Conservation (phyloP, 1,139 yeast species). For the Geotrichum cucujoidarum region DNA sequence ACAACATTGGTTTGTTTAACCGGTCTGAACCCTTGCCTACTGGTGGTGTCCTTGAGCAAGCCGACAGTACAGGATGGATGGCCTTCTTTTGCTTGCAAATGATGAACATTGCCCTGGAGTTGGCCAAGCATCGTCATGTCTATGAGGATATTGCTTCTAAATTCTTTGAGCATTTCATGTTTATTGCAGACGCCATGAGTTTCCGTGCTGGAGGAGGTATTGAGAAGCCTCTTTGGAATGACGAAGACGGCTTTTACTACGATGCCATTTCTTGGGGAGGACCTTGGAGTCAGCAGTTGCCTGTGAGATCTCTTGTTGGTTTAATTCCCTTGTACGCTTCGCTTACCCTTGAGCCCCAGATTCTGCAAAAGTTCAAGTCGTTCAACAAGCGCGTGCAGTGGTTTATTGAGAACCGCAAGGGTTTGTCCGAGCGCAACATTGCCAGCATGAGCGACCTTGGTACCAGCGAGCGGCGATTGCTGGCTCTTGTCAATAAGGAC, state of each 20-base stretch:
- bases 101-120: conserved; percentile 89
- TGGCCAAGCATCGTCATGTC: conserved; percentile 79
- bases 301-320: conserved; percentile 88
- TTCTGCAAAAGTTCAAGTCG: conserved; percentile 72
- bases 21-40: conserved; percentile 94
- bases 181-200: conserved; percentile 95
- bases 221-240: conserved; percentile 79
- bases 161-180: conserved; percentile 87
- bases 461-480: conserved; percentile 74
- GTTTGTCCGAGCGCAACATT: conserved; percentile 78
- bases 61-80: conserved; percentile 98
- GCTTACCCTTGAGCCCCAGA: conserved; percentile 81
- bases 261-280: conserved; percentile 89
- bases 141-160: conserved; percentile 94
- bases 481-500: conserved; percentile 79
- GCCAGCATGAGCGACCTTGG: conserved; percentile 87
- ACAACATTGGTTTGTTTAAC: conserved; percentile 90
- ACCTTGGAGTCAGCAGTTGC: conserved; percentile 63
- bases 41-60: conserved; percentile 88
- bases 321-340: conserved; percentile 90
- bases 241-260: conserved; percentile 80
- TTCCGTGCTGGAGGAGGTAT: conserved; percentile 52
- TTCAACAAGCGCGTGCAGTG: conserved; percentile 83
- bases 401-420: conserved; percentile 71
- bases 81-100: conserved; percentile 88